Evolutionary conservation across 202 grass and related monocot species (phyloP), one percentile per base, ranked within the genome.

Genomic region (Carex arenaria): DNA sequence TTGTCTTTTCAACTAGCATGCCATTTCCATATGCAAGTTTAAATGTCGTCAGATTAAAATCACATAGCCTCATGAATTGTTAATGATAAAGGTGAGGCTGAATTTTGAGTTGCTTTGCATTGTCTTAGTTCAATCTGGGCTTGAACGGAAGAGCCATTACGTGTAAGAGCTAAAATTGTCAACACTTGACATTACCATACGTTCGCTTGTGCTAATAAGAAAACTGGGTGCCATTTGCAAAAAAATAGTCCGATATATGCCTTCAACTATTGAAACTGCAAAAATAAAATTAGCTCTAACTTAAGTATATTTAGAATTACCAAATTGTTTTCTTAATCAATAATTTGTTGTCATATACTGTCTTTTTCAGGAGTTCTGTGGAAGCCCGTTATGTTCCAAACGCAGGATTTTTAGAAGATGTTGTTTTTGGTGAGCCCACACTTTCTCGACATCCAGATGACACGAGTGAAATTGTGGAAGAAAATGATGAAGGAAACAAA

Each of bases 391-490:
- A 91, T 85, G 88, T 98, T 81, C 95, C 95, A 85, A 95, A 98
- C 88, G 95, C 90, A 72, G 95, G 91, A 83, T 95, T 95, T 86
- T 89, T 90, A 64, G 93, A 93, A 47, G 93, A 95, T 85, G 84
- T 91, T 80, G 95, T 98, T 74, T 82, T 95, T 91, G 92, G 91
- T 84, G 92, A 95, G 84, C 95, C 91, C 64, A 68, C 76, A 86
- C 91, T 86, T 85, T 88, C 84, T 82, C 83, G 85, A 73, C 84
- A 73, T 63, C 45, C 54, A 78, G 73, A 59, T 77, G 52, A 59
- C 11, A 57, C 75, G 38, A 72, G 51, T 42, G 60, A 83, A 78
- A 86, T 84, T 78, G 82, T 61, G 84, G 72, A 77, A 86, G 89
- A 89, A 71, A 79, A 56, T 40, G 45, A 45, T 78, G n/a, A 67